Evolutionary conservation across 129 eudicot genomes (phyloP).

Genomic region (Smallanthus sonchifolius): DNA sequence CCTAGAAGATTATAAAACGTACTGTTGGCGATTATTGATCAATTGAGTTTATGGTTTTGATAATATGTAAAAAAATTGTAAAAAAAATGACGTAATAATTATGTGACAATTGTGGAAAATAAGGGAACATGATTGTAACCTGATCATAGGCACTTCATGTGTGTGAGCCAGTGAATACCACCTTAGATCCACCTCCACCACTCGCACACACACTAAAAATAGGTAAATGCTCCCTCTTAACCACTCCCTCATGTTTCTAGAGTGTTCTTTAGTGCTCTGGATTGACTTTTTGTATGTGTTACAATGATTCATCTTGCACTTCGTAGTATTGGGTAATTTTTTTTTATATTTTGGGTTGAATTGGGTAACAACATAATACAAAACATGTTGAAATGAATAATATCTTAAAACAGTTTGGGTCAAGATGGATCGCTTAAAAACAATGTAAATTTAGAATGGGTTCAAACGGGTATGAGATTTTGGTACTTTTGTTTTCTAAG

Average conservation of each 20-base stretch:
- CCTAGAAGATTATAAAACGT: no score
- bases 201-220: neutral
- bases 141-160: conserved; percentile 8
- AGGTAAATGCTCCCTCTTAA: conserved; percentile 16
- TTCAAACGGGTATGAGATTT: no score
- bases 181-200: conserved; percentile 26
- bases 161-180: conserved; percentile 20
- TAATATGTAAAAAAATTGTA: neutral
- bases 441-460: no score
- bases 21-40: no score
- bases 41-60: no score
- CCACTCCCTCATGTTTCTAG: conserved; percentile 16
- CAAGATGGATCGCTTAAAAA: no score
- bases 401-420: no score
- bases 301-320: conserved; percentile 22
- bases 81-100: neutral
- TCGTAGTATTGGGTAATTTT: no score
- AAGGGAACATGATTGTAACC: conserved; percentile 12
- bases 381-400: no score
- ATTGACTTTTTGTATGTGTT: conserved; percentile 24
- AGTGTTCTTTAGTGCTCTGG: conserved; percentile 18
- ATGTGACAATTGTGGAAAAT: neutral
- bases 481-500: no score
- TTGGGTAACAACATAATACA: no score
- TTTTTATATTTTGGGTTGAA: no score